Conservation (phyloP, 129 eudicot genomes). For the Centrapalus pauciflorus region DNA sequence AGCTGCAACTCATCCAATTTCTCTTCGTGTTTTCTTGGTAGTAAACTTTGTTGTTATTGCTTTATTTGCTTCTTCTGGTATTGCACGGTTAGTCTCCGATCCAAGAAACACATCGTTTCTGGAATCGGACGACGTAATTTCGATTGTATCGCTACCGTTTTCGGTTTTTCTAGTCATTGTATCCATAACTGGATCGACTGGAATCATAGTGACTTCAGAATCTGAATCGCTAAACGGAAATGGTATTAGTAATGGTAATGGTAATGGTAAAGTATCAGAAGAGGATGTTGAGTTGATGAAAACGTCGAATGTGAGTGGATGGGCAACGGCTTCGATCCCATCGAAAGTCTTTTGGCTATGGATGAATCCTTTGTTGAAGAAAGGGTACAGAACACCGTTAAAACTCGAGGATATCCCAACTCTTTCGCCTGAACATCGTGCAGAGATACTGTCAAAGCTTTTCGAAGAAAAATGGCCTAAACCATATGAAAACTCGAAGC, state of each 20-base stretch:
- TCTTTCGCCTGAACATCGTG: too few relatives aligned
- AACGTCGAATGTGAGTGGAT: constrained; percentile 28
- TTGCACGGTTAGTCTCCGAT: constrained; percentile 14
- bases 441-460: too few relatives aligned
- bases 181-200: constrained; percentile 34
- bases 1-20: constrained; percentile 36
- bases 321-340: constrained; percentile 34
- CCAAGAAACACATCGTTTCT: neutral
- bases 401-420: too few relatives aligned
- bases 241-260: too few relatives aligned
- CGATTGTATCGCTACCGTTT: constrained; percentile 21
- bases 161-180: constrained; percentile 29
- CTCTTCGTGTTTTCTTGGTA: constrained; percentile 43
- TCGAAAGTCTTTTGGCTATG: constrained; percentile 35
- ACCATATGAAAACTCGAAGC: too few relatives aligned
- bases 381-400: constrained; percentile 31
- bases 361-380: constrained; percentile 40
- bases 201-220: constrained; percentile 25
- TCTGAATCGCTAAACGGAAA: neutral
- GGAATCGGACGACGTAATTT: constrained; percentile 35
- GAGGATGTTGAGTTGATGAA: constrained; percentile 7
- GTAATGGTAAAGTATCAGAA: neutral
- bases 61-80: constrained; percentile 24
- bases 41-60: constrained; percentile 24
- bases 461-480: too few relatives aligned